Evolutionary conservation across 1,284 basidiomycete species (phyloP).

Genomic region (Hemileia vastatrix): DNA sequence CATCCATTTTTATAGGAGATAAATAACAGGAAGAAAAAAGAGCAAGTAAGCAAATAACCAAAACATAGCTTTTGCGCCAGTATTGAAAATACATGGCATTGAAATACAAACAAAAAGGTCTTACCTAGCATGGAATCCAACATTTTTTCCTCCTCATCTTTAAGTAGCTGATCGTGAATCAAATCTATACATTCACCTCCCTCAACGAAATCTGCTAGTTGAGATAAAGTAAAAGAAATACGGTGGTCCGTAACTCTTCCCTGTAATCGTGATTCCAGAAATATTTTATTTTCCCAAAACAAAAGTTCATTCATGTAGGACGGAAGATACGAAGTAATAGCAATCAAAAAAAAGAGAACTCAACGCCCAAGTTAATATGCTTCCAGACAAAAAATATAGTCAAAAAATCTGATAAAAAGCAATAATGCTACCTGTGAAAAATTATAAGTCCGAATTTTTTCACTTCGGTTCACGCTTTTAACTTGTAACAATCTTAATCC

Average conservation of each 20-base stretch:
- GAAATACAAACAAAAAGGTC: too few species aligned
- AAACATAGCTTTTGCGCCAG: too few species aligned
- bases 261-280: slow-evolving; percentile 48
- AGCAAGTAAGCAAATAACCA: too few species aligned
- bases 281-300: too few species aligned
- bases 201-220: slow-evolving; percentile 64
- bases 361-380: background rate
- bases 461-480: slow-evolving; percentile 67
- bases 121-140: background rate
- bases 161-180: slow-evolving; percentile 48
- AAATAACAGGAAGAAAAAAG: too few species aligned
- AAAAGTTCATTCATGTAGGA: too few species aligned
- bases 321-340: slow-evolving; percentile 5
- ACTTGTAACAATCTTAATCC: slow-evolving; percentile 63
- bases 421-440: slow-evolving; percentile 59
- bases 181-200: slow-evolving; percentile 62
- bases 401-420: background rate
- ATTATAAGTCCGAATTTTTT: slow-evolving; percentile 90
- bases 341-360: background rate
- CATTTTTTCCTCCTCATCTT: background rate
- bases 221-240: slow-evolving; percentile 65
- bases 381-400: background rate
- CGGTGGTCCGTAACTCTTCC: slow-evolving; percentile 87
- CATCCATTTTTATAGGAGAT: too few species aligned
- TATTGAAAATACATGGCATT: too few species aligned